A percentile compares a stretch with the other conserved stretches of the same genome.
Evolutionary conservation across 78 protist genomes (phyloP).

Genomic region (Dictyostelium discoideum): DNA sequence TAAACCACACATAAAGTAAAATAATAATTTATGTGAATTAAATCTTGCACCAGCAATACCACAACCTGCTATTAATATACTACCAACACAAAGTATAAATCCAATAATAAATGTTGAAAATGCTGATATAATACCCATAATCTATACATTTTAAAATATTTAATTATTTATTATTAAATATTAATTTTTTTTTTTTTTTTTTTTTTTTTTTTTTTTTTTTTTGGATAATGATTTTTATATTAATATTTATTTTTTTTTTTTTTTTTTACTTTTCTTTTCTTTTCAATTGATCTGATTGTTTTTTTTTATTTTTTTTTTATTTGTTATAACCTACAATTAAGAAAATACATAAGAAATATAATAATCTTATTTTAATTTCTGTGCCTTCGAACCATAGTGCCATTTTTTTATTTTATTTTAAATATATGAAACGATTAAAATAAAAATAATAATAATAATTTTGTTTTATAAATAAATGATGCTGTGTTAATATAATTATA

Average conservation of each 20-base stretch:
- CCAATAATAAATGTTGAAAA: conserved; percentile 34
- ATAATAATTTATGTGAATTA: neutral
- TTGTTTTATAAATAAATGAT: too few relatives aligned
- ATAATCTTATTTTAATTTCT: conserved; percentile 19
- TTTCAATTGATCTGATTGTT: neutral
- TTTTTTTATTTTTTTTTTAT: neutral
- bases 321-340: neutral
- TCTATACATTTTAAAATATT: neutral
- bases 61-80: conserved; percentile 6
- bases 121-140: conserved; percentile 35
- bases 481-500: too few relatives aligned
- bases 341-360: conserved; percentile 28
- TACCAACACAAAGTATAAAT: conserved; percentile 33
- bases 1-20: conserved; percentile 46
- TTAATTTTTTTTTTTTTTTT: neutral
- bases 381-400: neutral
- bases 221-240: too few relatives aligned
- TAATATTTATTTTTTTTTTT: neutral
- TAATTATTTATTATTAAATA: neutral
- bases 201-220: neutral
- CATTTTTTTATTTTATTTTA: neutral
- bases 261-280: too few relatives aligned
- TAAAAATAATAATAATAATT: too few relatives aligned
- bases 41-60: conserved; percentile 69
- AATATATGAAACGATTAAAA: neutral